These are phyloP conservation scores for Warburgia ugandensis DNA, from an alignment of 164 flowering plant species.

Conservation along the genomic window DNA sequence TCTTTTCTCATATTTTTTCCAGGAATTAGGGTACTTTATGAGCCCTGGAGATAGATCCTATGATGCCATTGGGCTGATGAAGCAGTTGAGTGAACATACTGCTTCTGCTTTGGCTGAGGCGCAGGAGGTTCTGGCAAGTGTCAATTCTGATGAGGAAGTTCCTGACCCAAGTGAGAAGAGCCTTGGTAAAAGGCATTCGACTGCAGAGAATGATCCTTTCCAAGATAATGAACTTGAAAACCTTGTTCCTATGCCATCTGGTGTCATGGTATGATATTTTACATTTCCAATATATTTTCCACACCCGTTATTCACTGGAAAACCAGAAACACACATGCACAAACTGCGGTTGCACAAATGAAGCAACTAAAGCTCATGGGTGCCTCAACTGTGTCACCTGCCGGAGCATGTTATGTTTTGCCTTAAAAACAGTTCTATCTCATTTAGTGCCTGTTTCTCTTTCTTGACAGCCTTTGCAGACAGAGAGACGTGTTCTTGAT, in stretches of 20 bases:
- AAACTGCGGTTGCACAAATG: background rate
- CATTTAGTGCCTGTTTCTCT: background rate
- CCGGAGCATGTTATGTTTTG: background rate
- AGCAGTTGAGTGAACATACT: conserved; percentile 69
- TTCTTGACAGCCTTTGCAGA: conserved; percentile 30
- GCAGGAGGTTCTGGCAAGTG: conserved; percentile 66
- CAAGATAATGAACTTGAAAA: conserved; percentile 18
- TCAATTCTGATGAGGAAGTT: conserved; percentile 32
- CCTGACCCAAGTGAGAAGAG: conserved; percentile 19
- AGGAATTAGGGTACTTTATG: conserved; percentile 69
- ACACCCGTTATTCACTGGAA: background rate
- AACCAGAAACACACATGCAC: background rate
- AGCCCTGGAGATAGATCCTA: conserved; percentile 75
- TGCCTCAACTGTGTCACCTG: background rate
- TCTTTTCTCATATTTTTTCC: conserved; percentile 10
- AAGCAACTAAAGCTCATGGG: background rate
- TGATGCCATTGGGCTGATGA: conserved; percentile 85
- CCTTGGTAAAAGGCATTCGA: conserved; percentile 8
- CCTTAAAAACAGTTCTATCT: background rate
- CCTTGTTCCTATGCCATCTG: conserved; percentile 22
- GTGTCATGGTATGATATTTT: conserved; percentile 33
- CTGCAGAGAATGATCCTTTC: conserved; percentile 19
- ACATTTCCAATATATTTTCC: background rate
- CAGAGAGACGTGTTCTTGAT: conserved; percentile 79
- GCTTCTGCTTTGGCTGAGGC: conserved; percentile 71